Conservation (phyloP, 176 grass and related monocot species). For the Pontederia paniculata region DNA sequence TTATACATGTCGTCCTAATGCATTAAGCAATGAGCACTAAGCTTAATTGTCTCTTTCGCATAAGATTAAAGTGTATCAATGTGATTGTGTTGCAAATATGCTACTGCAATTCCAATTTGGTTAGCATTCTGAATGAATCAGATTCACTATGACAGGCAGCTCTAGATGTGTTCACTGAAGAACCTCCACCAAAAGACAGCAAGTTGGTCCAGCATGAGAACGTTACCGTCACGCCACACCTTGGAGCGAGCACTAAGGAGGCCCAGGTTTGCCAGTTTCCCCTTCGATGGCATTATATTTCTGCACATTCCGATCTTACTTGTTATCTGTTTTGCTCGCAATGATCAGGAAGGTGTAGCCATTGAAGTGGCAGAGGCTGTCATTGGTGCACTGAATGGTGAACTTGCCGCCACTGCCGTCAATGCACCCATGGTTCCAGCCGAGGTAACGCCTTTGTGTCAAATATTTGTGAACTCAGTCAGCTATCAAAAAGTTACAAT, state of each 20-base stretch:
- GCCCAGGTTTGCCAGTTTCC: slow-evolving; percentile 48
- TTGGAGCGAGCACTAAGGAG: slow-evolving; percentile 80
- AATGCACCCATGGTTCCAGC: slow-evolving; percentile 73
- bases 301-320: neutral
- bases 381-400: slow-evolving; percentile 59
- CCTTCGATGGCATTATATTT: slow-evolving; percentile 4
- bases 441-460: slow-evolving; percentile 28
- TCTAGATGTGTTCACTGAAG: slow-evolving; percentile 81
- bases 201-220: slow-evolving; percentile 75
- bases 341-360: slow-evolving; percentile 58
- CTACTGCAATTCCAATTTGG: neutral
- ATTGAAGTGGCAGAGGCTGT: slow-evolving; percentile 76
- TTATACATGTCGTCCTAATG: too few species aligned
- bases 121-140: slow-evolving; percentile 14
- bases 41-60: neutral
- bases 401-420: slow-evolving; percentile 68
- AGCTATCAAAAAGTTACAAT: slow-evolving; percentile 1
- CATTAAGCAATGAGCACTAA: neutral
- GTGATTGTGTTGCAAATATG: too few species aligned
- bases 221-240: slow-evolving; percentile 66
- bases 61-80: neutral
- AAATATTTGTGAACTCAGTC: neutral
- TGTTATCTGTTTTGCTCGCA: neutral
- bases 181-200: slow-evolving; percentile 62
- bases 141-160: slow-evolving; percentile 41